These are phyloP conservation scores for Epicoccum nigrum DNA, from an alignment of 2,329 filamentous ascomycete species.

Conservation along the genomic window DNA sequence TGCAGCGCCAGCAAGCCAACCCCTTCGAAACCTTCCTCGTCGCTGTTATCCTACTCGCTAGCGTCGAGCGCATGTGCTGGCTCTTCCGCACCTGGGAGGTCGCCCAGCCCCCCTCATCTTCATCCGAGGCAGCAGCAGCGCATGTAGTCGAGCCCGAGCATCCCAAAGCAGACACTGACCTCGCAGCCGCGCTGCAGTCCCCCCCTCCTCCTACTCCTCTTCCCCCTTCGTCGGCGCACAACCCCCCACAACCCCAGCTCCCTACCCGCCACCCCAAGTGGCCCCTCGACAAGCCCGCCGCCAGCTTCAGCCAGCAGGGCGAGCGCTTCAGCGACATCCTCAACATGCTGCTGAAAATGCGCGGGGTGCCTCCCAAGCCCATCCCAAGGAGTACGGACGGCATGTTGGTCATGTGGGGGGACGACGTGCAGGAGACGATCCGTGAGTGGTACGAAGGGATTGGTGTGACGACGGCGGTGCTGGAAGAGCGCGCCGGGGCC, in stretches of 20 bases:
- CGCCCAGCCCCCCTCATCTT: constrained; percentile 1
- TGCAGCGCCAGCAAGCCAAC: constrained; percentile 63
- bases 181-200: constrained; percentile 35
- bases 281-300: constrained; percentile 61
- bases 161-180: constrained; percentile 16
- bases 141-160: background rate
- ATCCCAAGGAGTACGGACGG: constrained; percentile 39
- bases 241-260: constrained; percentile 2
- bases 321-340: constrained; percentile 64
- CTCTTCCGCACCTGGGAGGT: constrained; percentile 61
- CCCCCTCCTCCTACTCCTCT: no score
- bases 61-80: constrained; percentile 65
- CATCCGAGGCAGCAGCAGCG: no score
- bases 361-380: constrained; percentile 54
- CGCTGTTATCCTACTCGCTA: constrained; percentile 63
- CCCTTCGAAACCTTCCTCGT: constrained; percentile 66
- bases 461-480: constrained; percentile 30
- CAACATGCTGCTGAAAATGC: constrained; percentile 64
- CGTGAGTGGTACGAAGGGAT: constrained; percentile 47
- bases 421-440: constrained; percentile 39
- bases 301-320: constrained; percentile 61
- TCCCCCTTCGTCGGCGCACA: no score
- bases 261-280: constrained; percentile 47
- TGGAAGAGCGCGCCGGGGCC: constrained; percentile 40
- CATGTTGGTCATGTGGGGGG: constrained; percentile 43